Evolutionary conservation across 257 asterid species (phyloP).

Genomic region (Linaria vulgaris): DNA sequence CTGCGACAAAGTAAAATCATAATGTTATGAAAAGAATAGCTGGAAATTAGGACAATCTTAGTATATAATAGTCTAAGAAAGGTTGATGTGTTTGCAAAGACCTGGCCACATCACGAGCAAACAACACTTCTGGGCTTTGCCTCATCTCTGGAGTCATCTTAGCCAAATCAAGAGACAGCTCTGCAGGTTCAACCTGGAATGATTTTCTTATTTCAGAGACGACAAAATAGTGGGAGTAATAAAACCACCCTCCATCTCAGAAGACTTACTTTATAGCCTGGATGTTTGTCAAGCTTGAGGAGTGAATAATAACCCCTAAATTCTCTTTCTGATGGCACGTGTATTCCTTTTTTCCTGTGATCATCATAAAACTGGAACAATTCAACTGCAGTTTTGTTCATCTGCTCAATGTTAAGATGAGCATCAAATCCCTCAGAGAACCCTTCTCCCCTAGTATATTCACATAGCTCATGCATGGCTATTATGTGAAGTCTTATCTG

Average conservation of each 20-base stretch:
- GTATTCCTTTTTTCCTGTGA: conserved; percentile 81
- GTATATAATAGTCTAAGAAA: background rate
- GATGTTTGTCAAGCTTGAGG: conserved; percentile 98
- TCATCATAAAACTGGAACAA: conserved; percentile 89
- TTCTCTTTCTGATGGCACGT: conserved; percentile 84
- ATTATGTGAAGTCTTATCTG: conserved; percentile 98
- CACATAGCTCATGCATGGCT: conserved; percentile 98
- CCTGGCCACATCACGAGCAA: conserved; percentile 99
- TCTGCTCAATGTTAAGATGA: conserved; percentile 96
- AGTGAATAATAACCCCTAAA: conserved; percentile 99
- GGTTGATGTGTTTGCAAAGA: conserved; percentile 25
- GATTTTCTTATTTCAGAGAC: conserved; percentile 47
- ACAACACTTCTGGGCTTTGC: conserved; percentile 81
- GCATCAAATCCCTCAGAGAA: conserved; percentile 99
- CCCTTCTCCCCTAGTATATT: conserved; percentile 94
- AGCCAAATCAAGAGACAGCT: conserved; percentile 96
- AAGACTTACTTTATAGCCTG: conserved; percentile 92
- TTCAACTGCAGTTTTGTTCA: conserved; percentile 97
- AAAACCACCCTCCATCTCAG: conserved; percentile 32
- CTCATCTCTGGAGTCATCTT: conserved; percentile 95
- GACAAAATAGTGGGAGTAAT: conserved; percentile 30
- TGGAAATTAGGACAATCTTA: background rate
- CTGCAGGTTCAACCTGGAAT: conserved; percentile 99
- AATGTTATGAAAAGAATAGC: conserved; percentile 16
- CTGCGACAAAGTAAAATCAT: conserved; percentile 45